Evolutionary conservation across 495 filamentous ascomycete genomes (phyloP), one percentile per base, ranked within the genome.

Genomic region (Penicillium lagena): DNA sequence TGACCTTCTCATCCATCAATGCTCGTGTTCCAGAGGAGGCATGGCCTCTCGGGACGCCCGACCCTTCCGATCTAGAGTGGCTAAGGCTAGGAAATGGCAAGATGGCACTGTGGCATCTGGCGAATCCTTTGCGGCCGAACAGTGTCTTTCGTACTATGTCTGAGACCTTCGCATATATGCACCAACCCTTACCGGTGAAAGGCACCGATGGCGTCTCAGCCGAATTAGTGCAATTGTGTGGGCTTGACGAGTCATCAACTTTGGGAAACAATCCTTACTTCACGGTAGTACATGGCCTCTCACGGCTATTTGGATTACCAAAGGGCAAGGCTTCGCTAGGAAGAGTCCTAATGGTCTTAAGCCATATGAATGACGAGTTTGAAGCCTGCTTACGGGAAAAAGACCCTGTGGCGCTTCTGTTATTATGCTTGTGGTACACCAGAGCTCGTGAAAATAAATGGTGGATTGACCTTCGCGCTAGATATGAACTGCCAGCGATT

Each of bases 391-490:
- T 73, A 12, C 32, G 40, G 13, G n/a, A 14, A 10, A 72, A 67
- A 36, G 68, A 73, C 31, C 48, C 67, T 8, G 39, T 59, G 0
- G 66, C 69, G 2, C 51, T 71, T 11, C 50, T 71, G 29, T 50
- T 73, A 27, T 40, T 70, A 10, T 60, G 55, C 9, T 55, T 62
- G 30, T 73, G 68, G 68, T 72, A 66, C 54, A 48, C 46, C 1
- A 58, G 58, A 39, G 39, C 55, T 22, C 29, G 50, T 37, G 31
- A 38, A 17, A 30, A 49, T 22, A 39, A 47, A 28, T 71, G 68
- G 69, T 72, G 59, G 52, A 52, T 70, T 12, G 43, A 49, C 8
- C 39, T 46, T 12, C 49, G 68, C 31, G 63, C 64, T 9, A 38
- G 44, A 31, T 37, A 70, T 22, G 66, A 71, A 54, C 60, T 61